Evolutionary conservation across 768 basidiomycete species (phyloP), one percentile per base, ranked within the genome.

Genomic region (Leccinum fibrillosum): DNA sequence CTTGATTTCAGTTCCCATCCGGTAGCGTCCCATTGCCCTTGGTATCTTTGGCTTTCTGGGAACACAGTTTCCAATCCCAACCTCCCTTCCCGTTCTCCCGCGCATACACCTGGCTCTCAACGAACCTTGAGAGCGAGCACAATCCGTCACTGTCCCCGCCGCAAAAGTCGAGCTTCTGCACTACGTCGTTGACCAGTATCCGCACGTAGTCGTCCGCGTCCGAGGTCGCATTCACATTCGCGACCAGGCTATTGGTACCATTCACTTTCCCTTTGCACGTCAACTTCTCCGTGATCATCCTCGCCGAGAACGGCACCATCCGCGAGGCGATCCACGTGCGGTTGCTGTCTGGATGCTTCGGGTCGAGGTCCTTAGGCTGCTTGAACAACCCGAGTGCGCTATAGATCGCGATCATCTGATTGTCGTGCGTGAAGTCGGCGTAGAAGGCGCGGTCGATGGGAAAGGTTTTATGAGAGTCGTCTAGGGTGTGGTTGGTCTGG

Each of bases 251-350:
- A 3, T 42, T 9, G 39, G n/a, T 42, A 42, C 39, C n/a, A 42
- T n/a, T n/a, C 19, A 5, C 19, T 44, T 11, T 19, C n/a, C 19
- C 42, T 44, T 44, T 48, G 25, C 47, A 25, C 12, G 23, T 48
- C 64, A 44, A 19, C 42, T 80, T 80, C 77, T 94, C 93, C 2
- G 84, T 80, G 21, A 88, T 81, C 80, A 93, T 82, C 54, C 86
- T 72, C 26, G 76, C 85, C 6, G 83, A 81, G 69, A 94, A 94
- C 1, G 92, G 88, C 4, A 89, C 85, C 65, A 93, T 66, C 19
- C 69, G 71, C 12, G 42, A 44, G 10, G 42, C 5, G 19, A 44
- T 44, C 42, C 42, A 44, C 10, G 42, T 44, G 11, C 42, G n/a
- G 10, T 5, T 2, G 19, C 2, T 12, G 42, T 44, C 2, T 44